A percentile compares a stretch with the other conserved stretches of the same genome.
These are phyloP conservation scores for Areca catechu DNA, from an alignment of 176 grass and related monocot genomes.

Conservation along the genomic window DNA sequence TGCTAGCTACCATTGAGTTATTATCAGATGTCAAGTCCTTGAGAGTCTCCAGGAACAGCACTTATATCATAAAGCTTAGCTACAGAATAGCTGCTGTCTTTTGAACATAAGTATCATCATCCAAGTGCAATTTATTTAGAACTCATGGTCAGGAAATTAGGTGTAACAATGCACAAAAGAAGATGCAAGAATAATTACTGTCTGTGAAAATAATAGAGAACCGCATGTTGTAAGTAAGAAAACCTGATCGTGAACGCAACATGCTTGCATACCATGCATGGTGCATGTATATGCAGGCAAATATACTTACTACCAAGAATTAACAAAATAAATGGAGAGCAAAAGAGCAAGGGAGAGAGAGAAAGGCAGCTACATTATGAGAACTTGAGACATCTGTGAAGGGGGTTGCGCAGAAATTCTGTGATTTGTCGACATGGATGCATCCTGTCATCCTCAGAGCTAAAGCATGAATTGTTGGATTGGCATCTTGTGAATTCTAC, in stretches of 20 bases:
- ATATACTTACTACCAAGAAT: no score
- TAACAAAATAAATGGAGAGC: no score
- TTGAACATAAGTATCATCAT: slow-evolving; percentile 93
- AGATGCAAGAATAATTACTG: no score
- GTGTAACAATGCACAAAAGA: no score
- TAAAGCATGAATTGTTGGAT: slow-evolving; percentile 88
- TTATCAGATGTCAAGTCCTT: slow-evolving; percentile 96
- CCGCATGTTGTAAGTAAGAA: no score
- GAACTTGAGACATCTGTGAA: slow-evolving; percentile 98
- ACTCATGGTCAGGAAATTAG: no score
- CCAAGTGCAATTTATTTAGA: slow-evolving; percentile 24
- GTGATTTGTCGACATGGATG: slow-evolving; percentile 97
- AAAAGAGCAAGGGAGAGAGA: no score
- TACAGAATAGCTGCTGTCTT: slow-evolving; percentile 97
- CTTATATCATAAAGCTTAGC: slow-evolving; percentile 99
- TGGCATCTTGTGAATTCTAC: slow-evolving; percentile 96
- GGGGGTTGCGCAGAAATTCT: slow-evolving; percentile 90
- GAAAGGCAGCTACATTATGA: neutral
- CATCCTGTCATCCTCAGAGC: slow-evolving; percentile 98
- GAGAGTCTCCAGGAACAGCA: slow-evolving; percentile 78
- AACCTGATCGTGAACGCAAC: no score
- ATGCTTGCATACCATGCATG: no score
- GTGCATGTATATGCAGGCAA: neutral
- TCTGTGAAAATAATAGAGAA: no score
- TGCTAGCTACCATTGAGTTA: slow-evolving; percentile 98